Evolutionary conservation across 2,329 filamentous ascomycete genomes (phyloP).

Genomic region (Botrytis elliptica): DNA sequence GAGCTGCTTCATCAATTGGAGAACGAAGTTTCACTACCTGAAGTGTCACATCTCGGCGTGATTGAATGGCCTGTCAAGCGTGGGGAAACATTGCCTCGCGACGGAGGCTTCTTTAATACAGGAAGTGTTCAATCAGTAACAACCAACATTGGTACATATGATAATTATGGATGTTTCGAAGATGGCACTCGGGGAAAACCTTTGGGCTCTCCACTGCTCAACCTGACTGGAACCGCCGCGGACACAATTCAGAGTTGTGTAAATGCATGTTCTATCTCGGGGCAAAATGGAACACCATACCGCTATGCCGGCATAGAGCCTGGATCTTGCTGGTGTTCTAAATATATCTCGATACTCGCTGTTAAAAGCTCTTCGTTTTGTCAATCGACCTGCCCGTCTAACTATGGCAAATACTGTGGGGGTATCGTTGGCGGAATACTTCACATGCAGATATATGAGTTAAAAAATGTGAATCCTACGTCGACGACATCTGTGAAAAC

Average conservation of each 20-base stretch:
- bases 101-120: not conserved
- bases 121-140: conserved; percentile 1
- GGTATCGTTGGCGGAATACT: not conserved
- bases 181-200: conserved; percentile 5
- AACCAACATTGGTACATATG: not conserved
- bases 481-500: not conserved
- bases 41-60: not conserved
- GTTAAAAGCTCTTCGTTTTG: conserved; percentile 1
- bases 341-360: conserved; percentile 8
- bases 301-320: conserved; percentile 10
- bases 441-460: conserved; percentile 15
- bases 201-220: not conserved
- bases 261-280: conserved; percentile 1
- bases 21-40: not conserved
- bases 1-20: not conserved
- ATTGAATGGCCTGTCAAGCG: not conserved
- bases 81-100: not conserved
- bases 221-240: not conserved
- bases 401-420: not conserved
- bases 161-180: conserved; percentile 4
- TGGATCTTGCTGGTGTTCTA: conserved; percentile 8
- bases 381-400: conserved; percentile 3
- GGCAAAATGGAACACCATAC: not conserved
- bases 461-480: not conserved
- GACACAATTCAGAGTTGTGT: conserved; percentile 13